These are phyloP conservation scores for Kuraishia cidri DNA, from an alignment of 805 yeast species.

Conservation along the genomic window DNA sequence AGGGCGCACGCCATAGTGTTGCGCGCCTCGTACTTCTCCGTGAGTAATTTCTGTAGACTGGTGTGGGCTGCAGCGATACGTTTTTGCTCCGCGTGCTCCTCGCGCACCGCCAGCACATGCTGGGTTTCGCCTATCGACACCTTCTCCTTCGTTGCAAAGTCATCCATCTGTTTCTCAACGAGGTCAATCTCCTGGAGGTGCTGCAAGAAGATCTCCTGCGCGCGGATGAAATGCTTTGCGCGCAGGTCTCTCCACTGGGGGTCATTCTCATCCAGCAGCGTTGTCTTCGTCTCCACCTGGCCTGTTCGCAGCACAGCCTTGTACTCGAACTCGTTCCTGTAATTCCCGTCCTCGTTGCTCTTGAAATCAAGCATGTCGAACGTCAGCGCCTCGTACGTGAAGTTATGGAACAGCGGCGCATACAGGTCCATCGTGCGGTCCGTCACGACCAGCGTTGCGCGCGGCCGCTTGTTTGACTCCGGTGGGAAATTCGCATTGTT, in stretches of 20 bases:
- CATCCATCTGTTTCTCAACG: neutral
- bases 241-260: slow-evolving; percentile 65
- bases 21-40: slow-evolving; percentile 41
- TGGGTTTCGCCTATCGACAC: neutral
- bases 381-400: slow-evolving; percentile 87
- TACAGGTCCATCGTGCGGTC: slow-evolving; percentile 81
- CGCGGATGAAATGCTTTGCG: slow-evolving; percentile 69
- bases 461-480: slow-evolving; percentile 38
- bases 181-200: slow-evolving; percentile 46
- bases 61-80: slow-evolving; percentile 41
- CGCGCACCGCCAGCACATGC: slow-evolving; percentile 1
- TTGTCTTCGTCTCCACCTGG: slow-evolving; percentile 26
- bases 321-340: slow-evolving; percentile 35
- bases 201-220: slow-evolving; percentile 49
- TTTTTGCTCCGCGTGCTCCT: slow-evolving; percentile 1
- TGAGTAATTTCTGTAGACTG: slow-evolving; percentile 56
- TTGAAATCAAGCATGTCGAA: slow-evolving; percentile 38
- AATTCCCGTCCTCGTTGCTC: slow-evolving; percentile 6
- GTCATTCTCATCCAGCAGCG: slow-evolving; percentile 53
- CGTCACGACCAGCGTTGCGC: slow-evolving; percentile 65
- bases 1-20: slow-evolving; percentile 69
- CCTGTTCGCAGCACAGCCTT: slow-evolving; percentile 46
- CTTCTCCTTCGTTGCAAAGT: neutral
- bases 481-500: slow-evolving; percentile 58
- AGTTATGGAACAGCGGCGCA: slow-evolving; percentile 84